phyloP scores from a whole-genome alignment of 768 basidiomycete genomes.

The Collybiopsis luxurians region DNA sequence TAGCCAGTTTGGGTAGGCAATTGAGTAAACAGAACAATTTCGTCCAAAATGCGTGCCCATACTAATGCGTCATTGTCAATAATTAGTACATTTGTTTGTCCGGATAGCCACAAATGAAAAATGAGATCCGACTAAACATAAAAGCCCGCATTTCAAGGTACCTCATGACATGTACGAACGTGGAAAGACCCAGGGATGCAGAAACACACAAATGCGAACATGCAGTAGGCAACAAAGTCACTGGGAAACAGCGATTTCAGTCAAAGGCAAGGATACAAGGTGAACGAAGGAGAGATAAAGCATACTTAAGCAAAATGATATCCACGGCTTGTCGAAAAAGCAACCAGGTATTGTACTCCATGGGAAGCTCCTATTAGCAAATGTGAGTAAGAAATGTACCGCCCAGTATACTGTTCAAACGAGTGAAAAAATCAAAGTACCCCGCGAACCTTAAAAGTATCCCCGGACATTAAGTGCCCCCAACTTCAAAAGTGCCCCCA shows the following conservation, averaged over 20 bases:
- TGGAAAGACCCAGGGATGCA: constrained; percentile 79
- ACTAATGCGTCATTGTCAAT: too few species aligned
- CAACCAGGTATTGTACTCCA: constrained; percentile 97
- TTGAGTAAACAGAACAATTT: too few species aligned
- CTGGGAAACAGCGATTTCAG: constrained; percentile 33
- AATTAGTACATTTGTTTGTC: too few species aligned
- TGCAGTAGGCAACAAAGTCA: constrained; percentile 91
- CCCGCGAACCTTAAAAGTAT: too few species aligned
- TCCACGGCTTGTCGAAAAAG: constrained; percentile 96
- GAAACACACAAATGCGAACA: constrained; percentile 94
- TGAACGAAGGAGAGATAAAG: constrained; percentile 7
- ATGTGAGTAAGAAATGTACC: neutral
- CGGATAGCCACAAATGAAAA: too few species aligned
- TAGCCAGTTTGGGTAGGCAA: too few species aligned
- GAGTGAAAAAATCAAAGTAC: too few species aligned
- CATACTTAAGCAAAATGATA: constrained; percentile 40
- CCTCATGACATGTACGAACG: constrained; percentile 76
- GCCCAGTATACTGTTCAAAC: too few species aligned
- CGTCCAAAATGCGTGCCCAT: too few species aligned
- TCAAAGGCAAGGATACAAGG: neutral
- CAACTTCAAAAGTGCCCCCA: too few species aligned
- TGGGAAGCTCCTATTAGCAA: constrained; percentile 65
- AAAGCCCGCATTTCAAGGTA: constrained; percentile 20
- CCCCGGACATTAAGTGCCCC: too few species aligned
- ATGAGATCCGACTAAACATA: neutral